These are phyloP conservation scores for Cryptosporidium baileyi DNA, from an alignment of 169 alveolate genomes.

Conservation along the genomic window DNA sequence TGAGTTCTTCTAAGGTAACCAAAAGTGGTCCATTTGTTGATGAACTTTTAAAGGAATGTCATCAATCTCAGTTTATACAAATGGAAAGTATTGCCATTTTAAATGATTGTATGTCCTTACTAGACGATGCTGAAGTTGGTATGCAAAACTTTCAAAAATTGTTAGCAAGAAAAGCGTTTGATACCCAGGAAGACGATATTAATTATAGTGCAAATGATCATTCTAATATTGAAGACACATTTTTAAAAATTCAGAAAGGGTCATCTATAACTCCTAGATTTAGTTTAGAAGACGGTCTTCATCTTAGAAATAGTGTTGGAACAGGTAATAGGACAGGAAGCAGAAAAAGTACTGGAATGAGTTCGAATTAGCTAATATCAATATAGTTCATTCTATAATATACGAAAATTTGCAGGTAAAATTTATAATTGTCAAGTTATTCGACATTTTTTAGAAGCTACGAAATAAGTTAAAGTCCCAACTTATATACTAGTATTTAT, in stretches of 20 bases:
- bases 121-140: slow-evolving; percentile 65
- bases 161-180: slow-evolving; percentile 54
- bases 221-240: slow-evolving; percentile 31
- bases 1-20: background rate
- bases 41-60: slow-evolving; percentile 40
- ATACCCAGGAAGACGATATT: slow-evolving; percentile 2
- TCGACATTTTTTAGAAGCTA: too few species aligned
- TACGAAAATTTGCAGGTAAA: too few species aligned
- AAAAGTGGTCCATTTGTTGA: background rate
- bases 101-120: slow-evolving; percentile 52
- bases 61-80: slow-evolving; percentile 49
- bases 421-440: too few species aligned
- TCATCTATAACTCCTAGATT: slow-evolving; percentile 52
- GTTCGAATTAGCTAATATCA: too few species aligned
- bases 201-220: slow-evolving; percentile 3
- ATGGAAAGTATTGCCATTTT: slow-evolving; percentile 63
- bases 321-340: slow-evolving; percentile 28
- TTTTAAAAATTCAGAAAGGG: slow-evolving; percentile 30
- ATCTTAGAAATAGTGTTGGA: background rate
- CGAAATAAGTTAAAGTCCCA: too few species aligned
- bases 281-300: slow-evolving; percentile 20
- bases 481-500: too few species aligned
- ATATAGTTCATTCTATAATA: too few species aligned
- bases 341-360: background rate
- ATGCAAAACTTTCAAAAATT: slow-evolving; percentile 66